Evolutionary conservation across 495 filamentous ascomycete genomes (phyloP).

Genomic region (Trichoderma erinaceum): DNA sequence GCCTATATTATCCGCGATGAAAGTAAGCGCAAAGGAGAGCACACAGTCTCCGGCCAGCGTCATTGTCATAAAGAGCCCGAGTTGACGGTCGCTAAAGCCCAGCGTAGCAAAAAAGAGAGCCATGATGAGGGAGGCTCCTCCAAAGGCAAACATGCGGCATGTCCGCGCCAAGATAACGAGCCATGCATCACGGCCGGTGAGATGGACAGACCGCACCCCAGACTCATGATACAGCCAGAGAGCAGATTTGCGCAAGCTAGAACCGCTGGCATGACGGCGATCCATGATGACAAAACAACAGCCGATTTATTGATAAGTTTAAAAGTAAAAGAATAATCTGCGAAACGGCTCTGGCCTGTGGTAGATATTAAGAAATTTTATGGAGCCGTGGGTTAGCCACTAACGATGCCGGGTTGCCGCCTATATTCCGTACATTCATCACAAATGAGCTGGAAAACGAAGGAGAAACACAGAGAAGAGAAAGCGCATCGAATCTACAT

Average conservation of each 20-base stretch:
- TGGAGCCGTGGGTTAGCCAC: too few species aligned
- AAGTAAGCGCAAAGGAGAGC: constrained; percentile 67
- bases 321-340: neutral
- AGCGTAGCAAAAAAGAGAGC: constrained; percentile 53
- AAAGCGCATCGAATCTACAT: too few species aligned
- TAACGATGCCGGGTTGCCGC: too few species aligned
- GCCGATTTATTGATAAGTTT: neutral
- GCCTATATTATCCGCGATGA: constrained; percentile 70
- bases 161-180: constrained; percentile 69
- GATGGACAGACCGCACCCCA: constrained; percentile 44
- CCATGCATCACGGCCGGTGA: constrained; percentile 55
- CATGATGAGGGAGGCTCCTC: constrained; percentile 34
- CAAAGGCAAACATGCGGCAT: constrained; percentile 47
- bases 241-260: constrained; percentile 14
- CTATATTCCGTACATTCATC: too few species aligned
- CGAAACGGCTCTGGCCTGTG: too few species aligned
- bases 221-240: constrained; percentile 37
- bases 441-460: too few species aligned
- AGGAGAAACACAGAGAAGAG: too few species aligned
- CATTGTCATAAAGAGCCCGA: constrained; percentile 84
- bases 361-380: too few species aligned
- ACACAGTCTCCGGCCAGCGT: constrained; percentile 75
- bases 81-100: constrained; percentile 55
- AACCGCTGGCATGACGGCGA: neutral
- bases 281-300: neutral